phyloP scores from a whole-genome alignment of 169 alveolate genomes.

The Eimeria maxima region DNA sequence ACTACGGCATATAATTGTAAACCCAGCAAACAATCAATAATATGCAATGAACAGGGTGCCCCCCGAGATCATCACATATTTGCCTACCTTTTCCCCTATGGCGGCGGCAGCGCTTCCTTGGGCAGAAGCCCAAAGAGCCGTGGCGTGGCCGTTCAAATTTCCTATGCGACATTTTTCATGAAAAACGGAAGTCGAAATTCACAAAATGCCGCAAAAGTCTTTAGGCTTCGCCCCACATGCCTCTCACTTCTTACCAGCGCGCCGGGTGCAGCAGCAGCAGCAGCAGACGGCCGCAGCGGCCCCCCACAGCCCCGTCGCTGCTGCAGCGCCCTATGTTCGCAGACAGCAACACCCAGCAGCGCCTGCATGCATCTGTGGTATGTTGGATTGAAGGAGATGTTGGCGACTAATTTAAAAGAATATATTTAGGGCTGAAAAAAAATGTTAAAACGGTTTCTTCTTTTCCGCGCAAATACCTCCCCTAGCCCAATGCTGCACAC shows the following conservation, averaged over 20 bases:
- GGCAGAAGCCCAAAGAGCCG: conserved; percentile 99
- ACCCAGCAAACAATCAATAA: too few relatives aligned
- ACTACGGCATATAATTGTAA: too few relatives aligned
- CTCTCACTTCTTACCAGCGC: neutral
- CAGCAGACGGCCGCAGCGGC: neutral
- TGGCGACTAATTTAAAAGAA: neutral
- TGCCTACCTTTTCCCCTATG: conserved; percentile 94
- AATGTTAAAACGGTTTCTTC: neutral
- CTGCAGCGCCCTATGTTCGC: neutral
- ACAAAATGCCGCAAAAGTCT: conserved; percentile 19
- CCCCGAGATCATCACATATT: neutral
- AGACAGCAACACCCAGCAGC: neutral
- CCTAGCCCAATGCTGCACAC: neutral
- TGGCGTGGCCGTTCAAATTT: conserved; percentile 99
- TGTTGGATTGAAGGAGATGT: neutral
- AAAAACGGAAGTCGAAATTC: neutral
- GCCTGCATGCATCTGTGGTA: neutral
- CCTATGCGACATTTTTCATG: conserved; percentile 98
- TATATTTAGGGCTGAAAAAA: neutral
- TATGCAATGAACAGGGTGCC: too few relatives aligned
- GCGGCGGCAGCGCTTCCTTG: conserved; percentile 97
- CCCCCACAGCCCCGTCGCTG: conserved; percentile 39
- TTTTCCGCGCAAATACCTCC: neutral
- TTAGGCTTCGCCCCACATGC: neutral
- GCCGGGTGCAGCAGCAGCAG: conserved; percentile 9